Base-by-base conservation (phyloP, 257 asterid species). In the Linderniella brevidens region DNA sequence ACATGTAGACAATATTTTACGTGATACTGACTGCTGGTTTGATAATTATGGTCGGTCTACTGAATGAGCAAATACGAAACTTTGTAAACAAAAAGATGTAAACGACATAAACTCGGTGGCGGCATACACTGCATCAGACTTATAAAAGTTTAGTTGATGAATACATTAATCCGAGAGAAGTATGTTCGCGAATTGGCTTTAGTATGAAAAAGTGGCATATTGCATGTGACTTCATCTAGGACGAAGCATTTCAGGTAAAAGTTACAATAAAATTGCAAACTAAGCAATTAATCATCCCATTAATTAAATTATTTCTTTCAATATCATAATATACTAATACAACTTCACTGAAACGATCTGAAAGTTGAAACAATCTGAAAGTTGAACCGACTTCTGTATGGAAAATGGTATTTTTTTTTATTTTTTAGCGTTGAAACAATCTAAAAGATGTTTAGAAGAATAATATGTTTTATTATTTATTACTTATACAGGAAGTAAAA, bases 191-290 rank as follows among this genome's bases (percentile, higher is more conserved):
- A 6, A 25, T 6, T 6, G 55, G 12, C 3, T 37, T 12, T 11
- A 35, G 29, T 35, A 32, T 50, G 44, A 25, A 5, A 13, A 50
- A 36, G 25, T 36, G 43, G 44, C 44, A 50, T 11, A 8, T 14
- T 14, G 44, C 43, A n/a, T 35, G 55, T 50, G 55, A 50, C 44
- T 50, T 25, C 32, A 50, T 50, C 3, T 20, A 50, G n/a, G 3
- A 50, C 10, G 14, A 0, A n/a, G 29, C 16, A 9, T 50, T 13
- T 36, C 32, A 50, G 43, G 44, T 50, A 8, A 15, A n/a, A 9
- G 6, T 11, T 19, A 4, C 6, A 0, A 43, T 14, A 8, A 13
- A 0, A 43, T 13, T 8, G 20, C 5, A 43, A 10, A 4, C 10
- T 8, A n/a, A 43, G 0, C 8, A 5, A 8, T 14, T n/a, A 9